Evolutionary conservation across 306 rosid species (phyloP).

Genomic region (Lathyrus aphaca): DNA sequence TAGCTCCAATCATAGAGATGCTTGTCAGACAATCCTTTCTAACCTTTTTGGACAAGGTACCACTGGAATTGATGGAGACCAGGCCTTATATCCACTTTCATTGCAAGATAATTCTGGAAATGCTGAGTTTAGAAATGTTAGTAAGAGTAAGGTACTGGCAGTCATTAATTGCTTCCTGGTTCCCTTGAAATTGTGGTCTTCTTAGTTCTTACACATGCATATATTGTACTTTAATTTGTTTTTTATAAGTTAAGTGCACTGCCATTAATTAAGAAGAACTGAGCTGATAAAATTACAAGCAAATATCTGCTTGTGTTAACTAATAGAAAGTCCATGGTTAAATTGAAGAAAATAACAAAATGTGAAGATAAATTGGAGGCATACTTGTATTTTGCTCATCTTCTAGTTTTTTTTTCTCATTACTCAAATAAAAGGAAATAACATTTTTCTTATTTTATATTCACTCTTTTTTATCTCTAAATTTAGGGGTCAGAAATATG

Average conservation of each 20-base stretch:
- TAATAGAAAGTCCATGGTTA: background rate
- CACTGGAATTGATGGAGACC: slow-evolving; percentile 53
- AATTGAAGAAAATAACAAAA: too few relatives aligned
- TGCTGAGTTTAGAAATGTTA: slow-evolving; percentile 60
- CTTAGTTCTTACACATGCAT: slow-evolving; percentile 30
- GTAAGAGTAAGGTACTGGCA: slow-evolving; percentile 80
- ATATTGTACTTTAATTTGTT: slow-evolving; percentile 20
- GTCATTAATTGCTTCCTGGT: slow-evolving; percentile 20
- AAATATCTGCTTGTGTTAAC: background rate
- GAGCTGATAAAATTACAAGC: background rate
- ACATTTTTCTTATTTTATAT: too few relatives aligned
- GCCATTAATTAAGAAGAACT: background rate
- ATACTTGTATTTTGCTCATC: too few relatives aligned
- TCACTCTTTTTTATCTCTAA: too few relatives aligned
- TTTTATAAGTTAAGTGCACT: slow-evolving; percentile 10
- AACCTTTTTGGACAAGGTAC: slow-evolving; percentile 70
- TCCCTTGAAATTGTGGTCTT: slow-evolving; percentile 27
- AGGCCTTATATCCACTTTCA: slow-evolving; percentile 38
- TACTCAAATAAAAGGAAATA: too few relatives aligned
- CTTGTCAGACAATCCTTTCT: slow-evolving; percentile 73
- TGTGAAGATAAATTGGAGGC: too few relatives aligned
- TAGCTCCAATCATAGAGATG: slow-evolving; percentile 68
- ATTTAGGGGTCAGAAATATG: too few relatives aligned
- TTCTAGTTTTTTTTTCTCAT: too few relatives aligned
- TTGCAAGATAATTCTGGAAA: slow-evolving; percentile 54